Evolutionary conservation across 148 eudicot species (phyloP).

Genomic region (Gaultheria prostrata): DNA sequence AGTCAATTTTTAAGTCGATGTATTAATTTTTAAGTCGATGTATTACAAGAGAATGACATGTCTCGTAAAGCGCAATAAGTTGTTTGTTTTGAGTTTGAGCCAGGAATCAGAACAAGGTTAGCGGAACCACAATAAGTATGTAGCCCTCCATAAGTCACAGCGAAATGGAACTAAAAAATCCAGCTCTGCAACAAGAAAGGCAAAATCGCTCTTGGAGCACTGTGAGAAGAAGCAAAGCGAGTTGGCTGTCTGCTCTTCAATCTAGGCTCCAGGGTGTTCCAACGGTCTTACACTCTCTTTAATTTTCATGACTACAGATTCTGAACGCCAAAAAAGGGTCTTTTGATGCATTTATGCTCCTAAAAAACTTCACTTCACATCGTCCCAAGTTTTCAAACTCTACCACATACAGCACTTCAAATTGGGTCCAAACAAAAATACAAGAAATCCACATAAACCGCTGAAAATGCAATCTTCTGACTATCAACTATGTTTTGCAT

Average conservation of each 20-base stretch:
- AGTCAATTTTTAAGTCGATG: no score
- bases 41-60: no score
- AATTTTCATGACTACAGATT: not conserved
- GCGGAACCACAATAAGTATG: not conserved
- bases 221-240: conserved; percentile 17
- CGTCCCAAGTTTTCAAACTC: not conserved
- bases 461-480: not conserved
- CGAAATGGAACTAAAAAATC: conserved; percentile 17
- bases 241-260: conserved; percentile 20
- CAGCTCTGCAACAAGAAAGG: conserved; percentile 13
- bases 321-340: not conserved
- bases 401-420: not conserved
- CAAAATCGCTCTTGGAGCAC: conserved; percentile 16
- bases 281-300: not conserved
- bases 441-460: not conserved
- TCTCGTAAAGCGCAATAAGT: no score
- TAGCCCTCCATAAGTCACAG: conserved; percentile 8
- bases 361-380: not conserved
- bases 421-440: no score
- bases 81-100: no score
- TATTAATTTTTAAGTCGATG: no score
- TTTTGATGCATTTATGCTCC: not conserved
- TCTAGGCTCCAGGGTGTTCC: conserved; percentile 15
- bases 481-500: not conserved
- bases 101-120: not conserved